Percentiles rank a stretch among this genome's conserved stretches.
Conservation (phyloP, 2,329 filamentous ascomycete species). For the Penicillium aurantiogriseum region DNA sequence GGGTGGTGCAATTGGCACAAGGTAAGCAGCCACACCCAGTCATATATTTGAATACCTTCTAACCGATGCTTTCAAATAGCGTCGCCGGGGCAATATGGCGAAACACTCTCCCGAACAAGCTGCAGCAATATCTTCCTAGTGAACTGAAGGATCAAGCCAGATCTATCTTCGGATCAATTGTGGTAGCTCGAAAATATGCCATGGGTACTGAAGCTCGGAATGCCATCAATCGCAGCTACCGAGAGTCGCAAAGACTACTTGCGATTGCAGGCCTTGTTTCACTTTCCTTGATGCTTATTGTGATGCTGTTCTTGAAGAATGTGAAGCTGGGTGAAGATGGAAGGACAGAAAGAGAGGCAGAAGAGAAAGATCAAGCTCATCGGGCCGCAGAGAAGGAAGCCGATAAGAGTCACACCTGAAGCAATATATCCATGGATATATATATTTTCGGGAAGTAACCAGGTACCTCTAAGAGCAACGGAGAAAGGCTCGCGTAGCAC, state of each 20-base stretch:
- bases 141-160: constrained; percentile 19
- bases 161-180: constrained; percentile 23
- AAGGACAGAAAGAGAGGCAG: background rate
- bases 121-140: constrained; percentile 19
- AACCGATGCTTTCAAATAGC: constrained; percentile 2
- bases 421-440: background rate
- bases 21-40: constrained; percentile 9
- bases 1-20: constrained; percentile 36
- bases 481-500: background rate
- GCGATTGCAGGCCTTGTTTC: constrained; percentile 19
- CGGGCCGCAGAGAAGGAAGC: background rate
- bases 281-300: constrained; percentile 19
- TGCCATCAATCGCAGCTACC: constrained; percentile 23
- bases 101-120: constrained; percentile 21
- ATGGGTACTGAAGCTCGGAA: constrained; percentile 12
- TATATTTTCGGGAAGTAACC: background rate
- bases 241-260: constrained; percentile 22
- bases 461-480: background rate
- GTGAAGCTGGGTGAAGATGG: constrained; percentile 17
- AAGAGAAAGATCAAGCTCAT: background rate
- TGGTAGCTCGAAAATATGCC: constrained; percentile 17
- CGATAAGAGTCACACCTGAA: background rate
- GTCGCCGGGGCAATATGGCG: constrained; percentile 42
- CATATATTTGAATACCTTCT: background rate
- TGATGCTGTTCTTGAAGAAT: constrained; percentile 26